Percentiles rank a stretch among this genome's conserved stretches.
Evolutionary conservation across 352 stramenopile species (phyloP).

Genomic region (Saprolegnia diclina): DNA sequence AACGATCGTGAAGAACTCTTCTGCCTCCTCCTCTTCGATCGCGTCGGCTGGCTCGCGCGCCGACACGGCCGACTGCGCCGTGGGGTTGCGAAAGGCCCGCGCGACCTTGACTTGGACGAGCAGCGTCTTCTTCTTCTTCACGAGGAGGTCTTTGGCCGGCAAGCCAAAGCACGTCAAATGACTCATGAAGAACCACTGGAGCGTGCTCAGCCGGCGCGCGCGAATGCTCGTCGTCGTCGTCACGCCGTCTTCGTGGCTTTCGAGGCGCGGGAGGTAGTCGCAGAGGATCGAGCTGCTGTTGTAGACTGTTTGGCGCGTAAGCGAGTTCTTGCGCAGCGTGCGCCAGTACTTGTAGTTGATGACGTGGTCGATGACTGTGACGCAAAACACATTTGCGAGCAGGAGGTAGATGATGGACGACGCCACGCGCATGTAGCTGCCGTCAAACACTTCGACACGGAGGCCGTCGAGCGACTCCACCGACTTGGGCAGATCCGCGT

Average conservation of each 20-base stretch:
- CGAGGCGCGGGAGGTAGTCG: not conserved
- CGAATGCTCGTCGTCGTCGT: not conserved
- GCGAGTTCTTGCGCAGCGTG: not conserved
- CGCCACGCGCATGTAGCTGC: constrained; percentile 1
- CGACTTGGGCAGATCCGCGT: not conserved
- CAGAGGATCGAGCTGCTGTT: constrained; percentile 14
- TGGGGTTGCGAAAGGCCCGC: not conserved
- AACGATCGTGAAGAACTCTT: not conserved
- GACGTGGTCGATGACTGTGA: not conserved
- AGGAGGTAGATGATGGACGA: not conserved
- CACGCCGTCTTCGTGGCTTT: not conserved
- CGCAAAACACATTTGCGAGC: constrained; percentile 1
- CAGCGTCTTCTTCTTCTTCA: not conserved
- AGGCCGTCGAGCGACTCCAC: not conserved
- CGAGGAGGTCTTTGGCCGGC: not conserved
- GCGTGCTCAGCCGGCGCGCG: constrained; percentile 12
- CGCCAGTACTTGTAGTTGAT: constrained; percentile 7
- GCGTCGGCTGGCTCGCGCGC: not conserved
- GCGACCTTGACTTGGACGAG: not conserved
- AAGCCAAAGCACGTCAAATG: constrained; percentile 22
- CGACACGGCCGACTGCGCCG: not conserved
- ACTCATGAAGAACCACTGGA: constrained; percentile 23
- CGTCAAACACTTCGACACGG: not conserved
- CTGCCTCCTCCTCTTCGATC: not conserved
- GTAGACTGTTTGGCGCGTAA: constrained; percentile 4